Percentiles rank a stretch among this genome's conserved stretches.
phyloP scores from a whole-genome alignment of 1,284 basidiomycete species.

The Heterobasidion occidentale region DNA sequence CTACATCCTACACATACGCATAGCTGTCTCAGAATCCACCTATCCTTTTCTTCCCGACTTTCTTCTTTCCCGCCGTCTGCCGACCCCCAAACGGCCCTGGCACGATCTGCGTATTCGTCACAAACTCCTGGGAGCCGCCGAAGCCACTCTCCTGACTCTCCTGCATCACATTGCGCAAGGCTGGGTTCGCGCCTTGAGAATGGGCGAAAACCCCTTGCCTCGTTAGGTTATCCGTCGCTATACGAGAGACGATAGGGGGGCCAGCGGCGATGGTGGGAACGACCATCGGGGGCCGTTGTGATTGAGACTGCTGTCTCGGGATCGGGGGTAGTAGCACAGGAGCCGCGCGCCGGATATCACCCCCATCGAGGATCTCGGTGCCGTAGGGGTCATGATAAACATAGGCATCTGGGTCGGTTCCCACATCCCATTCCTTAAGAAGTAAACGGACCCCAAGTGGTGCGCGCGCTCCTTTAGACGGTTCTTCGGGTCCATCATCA shows the following conservation, averaged over 20 bases:
- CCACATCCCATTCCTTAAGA: conserved; percentile 59
- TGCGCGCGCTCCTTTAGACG: not conserved
- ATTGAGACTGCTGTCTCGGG: not conserved
- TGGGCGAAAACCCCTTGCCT: not conserved
- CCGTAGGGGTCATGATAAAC: conserved; percentile 50
- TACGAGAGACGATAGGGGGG: conserved; percentile 10
- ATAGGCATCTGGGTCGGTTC: conserved; percentile 41
- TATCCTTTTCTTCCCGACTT: conserved; percentile 56
- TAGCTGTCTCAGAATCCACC: conserved; percentile 60
- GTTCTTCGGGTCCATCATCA: conserved; percentile 1
- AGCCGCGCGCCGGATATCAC: conserved; percentile 13
- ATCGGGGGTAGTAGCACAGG: not conserved
- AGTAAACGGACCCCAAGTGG: conserved; percentile 53
- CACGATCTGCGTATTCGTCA: conserved; percentile 61
- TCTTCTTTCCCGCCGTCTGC: conserved; percentile 41
- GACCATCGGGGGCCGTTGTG: conserved; percentile 26
- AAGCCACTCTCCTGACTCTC: not conserved
- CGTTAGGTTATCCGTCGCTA: conserved; percentile 1
- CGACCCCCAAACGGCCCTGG: conserved; percentile 69
- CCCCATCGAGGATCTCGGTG: conserved; percentile 8
- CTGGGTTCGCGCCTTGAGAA: not conserved
- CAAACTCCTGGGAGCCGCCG: conserved; percentile 33
- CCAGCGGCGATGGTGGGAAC: conserved; percentile 15
- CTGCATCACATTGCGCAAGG: conserved; percentile 7
- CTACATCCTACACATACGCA: not conserved